A percentile compares a stretch with the other conserved stretches of the same genome.
Evolutionary conservation across 1,284 basidiomycete genomes (phyloP).

Genomic region (Flammula alnicola): DNA sequence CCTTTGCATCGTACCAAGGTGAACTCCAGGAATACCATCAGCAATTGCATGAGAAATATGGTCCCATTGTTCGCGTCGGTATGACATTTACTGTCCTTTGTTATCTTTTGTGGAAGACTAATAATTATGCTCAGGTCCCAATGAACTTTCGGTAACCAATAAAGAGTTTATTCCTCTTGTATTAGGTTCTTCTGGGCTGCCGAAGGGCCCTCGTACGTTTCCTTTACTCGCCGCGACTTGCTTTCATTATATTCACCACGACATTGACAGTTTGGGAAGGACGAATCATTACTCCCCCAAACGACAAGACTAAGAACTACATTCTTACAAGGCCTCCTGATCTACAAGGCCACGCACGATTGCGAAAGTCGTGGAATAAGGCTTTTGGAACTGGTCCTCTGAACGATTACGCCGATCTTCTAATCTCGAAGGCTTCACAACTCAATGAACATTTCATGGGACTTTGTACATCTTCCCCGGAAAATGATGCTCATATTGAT

Average conservation of each 20-base stretch:
- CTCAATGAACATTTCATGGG: conserved; percentile 39
- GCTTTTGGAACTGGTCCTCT: conserved; percentile 50
- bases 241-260: background rate
- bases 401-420: conserved; percentile 50
- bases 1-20: background rate
- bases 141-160: conserved; percentile 4
- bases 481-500: conserved; percentile 34
- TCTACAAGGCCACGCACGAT: conserved; percentile 43
- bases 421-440: conserved; percentile 41
- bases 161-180: conserved; percentile 15
- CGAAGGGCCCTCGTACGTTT: conserved; percentile 38
- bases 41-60: background rate
- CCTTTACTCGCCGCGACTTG: background rate
- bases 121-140: conserved; percentile 2
- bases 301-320: conserved; percentile 17
- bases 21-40: background rate
- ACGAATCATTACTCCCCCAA: conserved; percentile 16
- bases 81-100: too few relatives aligned
- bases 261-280: conserved; percentile 29
- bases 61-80: too few relatives aligned
- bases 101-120: too few relatives aligned
- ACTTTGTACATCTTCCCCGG: conserved; percentile 9
- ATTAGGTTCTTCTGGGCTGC: conserved; percentile 32
- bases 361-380: conserved; percentile 57
- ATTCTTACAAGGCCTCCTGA: conserved; percentile 28